These are phyloP conservation scores for Globisporangium rhizosaccharum DNA, from an alignment of 352 stramenopile species.

Conservation along the genomic window DNA sequence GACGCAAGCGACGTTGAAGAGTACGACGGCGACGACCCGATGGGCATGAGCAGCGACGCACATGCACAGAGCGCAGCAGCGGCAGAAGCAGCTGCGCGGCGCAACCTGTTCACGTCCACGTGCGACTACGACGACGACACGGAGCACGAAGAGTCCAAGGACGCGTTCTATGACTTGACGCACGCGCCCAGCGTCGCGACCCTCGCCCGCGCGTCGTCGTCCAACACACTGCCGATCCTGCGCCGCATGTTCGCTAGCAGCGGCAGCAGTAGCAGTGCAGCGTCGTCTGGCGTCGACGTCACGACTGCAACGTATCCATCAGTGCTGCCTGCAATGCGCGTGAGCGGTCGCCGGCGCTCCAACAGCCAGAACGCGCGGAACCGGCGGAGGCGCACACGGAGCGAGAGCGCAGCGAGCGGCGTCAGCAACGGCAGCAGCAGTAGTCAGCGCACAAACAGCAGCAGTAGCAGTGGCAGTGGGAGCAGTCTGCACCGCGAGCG, in stretches of 20 bases:
- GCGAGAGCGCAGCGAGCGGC: constrained; percentile 26
- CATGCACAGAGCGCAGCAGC: not conserved
- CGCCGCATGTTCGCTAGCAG: constrained; percentile 1
- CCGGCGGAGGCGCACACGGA: constrained; percentile 27
- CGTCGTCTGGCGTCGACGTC: not conserved
- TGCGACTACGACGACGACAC: constrained; percentile 32
- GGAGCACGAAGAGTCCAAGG: constrained; percentile 24
- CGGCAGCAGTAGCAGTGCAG: not conserved
- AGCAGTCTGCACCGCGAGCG: constrained; percentile 16
- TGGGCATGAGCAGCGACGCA: not conserved
- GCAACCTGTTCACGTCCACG: constrained; percentile 9
- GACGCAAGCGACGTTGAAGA: constrained; percentile 19
- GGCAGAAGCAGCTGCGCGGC: constrained; percentile 1
- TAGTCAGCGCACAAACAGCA: constrained; percentile 22
- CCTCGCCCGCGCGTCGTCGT: constrained; percentile 9
- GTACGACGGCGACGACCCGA: constrained; percentile 21
- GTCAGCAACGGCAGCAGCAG: constrained; percentile 24
- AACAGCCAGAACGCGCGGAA: constrained; percentile 22
- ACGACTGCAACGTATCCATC: constrained; percentile 12
- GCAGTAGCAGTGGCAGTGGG: constrained; percentile 18
- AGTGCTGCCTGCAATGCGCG: constrained; percentile 9
- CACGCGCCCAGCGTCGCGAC: constrained; percentile 8
- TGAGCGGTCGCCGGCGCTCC: constrained; percentile 25
- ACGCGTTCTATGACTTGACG: constrained; percentile 9
- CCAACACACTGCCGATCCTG: constrained; percentile 10